These are phyloP conservation scores for Litsea cubeba DNA, from an alignment of 164 flowering plant species.

Conservation along the genomic window DNA sequence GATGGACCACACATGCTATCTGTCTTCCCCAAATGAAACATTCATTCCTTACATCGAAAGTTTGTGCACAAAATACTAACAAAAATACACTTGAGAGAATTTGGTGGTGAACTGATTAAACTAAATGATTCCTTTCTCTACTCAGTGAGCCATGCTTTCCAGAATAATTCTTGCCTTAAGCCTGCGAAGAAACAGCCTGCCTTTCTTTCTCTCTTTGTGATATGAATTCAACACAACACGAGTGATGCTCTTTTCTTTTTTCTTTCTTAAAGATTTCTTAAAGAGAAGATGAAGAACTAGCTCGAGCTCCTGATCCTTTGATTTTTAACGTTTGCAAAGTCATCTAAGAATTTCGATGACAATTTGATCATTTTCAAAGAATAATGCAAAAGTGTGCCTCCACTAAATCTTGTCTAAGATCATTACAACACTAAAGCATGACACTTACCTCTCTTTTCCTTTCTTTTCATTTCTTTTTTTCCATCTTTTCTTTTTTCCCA, in stretches of 20 bases:
- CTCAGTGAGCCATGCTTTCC: not conserved
- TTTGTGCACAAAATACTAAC: not conserved
- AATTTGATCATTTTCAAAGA: not conserved
- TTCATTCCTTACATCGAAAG: not conserved
- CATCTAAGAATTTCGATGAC: not conserved
- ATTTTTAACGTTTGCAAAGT: not conserved
- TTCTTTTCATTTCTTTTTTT: not conserved
- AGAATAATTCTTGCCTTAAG: not conserved
- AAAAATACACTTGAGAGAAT: too few relatives aligned
- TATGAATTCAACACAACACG: too few relatives aligned
- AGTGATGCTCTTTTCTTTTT: too few relatives aligned
- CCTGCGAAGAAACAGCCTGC: not conserved
- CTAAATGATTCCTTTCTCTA: not conserved
- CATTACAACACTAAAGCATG: not conserved
- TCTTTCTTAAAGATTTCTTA: too few relatives aligned
- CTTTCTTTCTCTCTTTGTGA: not conserved
- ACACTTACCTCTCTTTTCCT: not conserved
- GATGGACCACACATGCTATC: not conserved
- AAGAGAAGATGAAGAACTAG: too few relatives aligned
- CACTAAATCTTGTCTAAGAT: not conserved
- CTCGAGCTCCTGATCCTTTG: not conserved
- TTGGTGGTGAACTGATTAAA: not conserved
- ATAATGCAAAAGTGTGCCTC: not conserved
- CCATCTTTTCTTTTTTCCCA: not conserved
- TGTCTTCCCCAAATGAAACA: not conserved